Base-by-base conservation (phyloP, 306 rosid species). In the Pyrus pyrifolia region DNA sequence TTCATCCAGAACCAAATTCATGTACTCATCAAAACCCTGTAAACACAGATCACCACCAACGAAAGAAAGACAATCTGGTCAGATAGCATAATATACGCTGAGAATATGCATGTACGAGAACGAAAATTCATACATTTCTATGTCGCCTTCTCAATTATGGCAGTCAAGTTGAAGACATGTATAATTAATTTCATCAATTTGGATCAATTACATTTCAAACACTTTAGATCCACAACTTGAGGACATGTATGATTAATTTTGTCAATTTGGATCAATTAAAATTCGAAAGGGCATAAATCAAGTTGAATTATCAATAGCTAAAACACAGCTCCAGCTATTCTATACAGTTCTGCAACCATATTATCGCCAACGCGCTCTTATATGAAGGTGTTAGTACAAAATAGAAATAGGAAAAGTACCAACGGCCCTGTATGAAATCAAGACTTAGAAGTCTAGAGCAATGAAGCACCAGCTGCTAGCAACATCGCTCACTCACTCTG, bases 11-110 rank as follows among this genome's bases (percentile, higher is more conserved):
- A 89, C 91, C 77, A 89, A 81, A 81, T 89, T 87, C 91, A 87
- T 89, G 88, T 87, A 89, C 74, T 89, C 93, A 60, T 87, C 91
- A 85, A 89, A 89, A 59, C 89, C 98, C 98, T 90, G 79, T 73
- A 19, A 18, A 51, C 5, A 2, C 23, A 53, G 46, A 38, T 10
- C 8, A 58, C 25, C 51, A 72, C n/a, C 38, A 38, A 58, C 23
- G 42, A 58, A 38, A 14, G 40, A 35, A 22, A 35, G 33, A 52
- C 25, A 71, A 1, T 76, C 19, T 21, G 4, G 35, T 35, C 22
- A 55, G 35, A 59, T 9, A 12, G 53, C 55, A 38, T 23, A 17
- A 71, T n/a, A 21, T 38, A 30, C 0, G 66, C 66, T 31, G 31
- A 72, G 29, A 31, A 33, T 30, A 3, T 52, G 21, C 46, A 52